Conservation (phyloP, 2,329 filamentous ascomycete genomes). For the Colletotrichum simmondsii region DNA sequence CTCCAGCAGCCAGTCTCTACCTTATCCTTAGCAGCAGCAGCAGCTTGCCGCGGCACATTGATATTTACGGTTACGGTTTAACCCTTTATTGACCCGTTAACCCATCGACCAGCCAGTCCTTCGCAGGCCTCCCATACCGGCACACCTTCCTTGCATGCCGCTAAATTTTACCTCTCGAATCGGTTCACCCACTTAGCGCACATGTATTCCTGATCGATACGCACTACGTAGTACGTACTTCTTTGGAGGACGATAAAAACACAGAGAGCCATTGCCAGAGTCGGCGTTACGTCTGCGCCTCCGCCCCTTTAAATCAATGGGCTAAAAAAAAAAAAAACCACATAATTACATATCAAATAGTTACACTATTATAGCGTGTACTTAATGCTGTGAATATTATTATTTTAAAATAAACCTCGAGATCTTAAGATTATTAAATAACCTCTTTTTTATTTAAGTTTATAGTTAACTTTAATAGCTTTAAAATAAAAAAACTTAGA, state of each 20-base stretch:
- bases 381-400: too few relatives aligned
- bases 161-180: neutral
- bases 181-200: neutral
- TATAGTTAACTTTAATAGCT: too few relatives aligned
- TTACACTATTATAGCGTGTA: too few relatives aligned
- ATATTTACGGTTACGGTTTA: neutral
- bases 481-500: too few relatives aligned
- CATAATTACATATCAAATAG: too few relatives aligned
- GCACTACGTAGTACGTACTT: neutral
- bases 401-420: too few relatives aligned
- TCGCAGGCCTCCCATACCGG: slow-evolving; percentile 5
- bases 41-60: neutral
- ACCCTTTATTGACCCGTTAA: neutral
- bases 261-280: neutral
- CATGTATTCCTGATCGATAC: neutral
- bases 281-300: neutral
- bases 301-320: too few relatives aligned
- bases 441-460: too few relatives aligned
- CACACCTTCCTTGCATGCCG: neutral
- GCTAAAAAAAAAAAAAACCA: too few relatives aligned
- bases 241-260: too few relatives aligned
- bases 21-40: neutral
- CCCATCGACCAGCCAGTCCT: neutral
- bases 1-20: neutral
- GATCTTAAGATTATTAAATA: too few relatives aligned